A percentile compares a stretch with the other conserved stretches of the same genome.
Evolutionary conservation across 495 filamentous ascomycete genomes (phyloP).

Genomic region (Haplographium delicatum): DNA sequence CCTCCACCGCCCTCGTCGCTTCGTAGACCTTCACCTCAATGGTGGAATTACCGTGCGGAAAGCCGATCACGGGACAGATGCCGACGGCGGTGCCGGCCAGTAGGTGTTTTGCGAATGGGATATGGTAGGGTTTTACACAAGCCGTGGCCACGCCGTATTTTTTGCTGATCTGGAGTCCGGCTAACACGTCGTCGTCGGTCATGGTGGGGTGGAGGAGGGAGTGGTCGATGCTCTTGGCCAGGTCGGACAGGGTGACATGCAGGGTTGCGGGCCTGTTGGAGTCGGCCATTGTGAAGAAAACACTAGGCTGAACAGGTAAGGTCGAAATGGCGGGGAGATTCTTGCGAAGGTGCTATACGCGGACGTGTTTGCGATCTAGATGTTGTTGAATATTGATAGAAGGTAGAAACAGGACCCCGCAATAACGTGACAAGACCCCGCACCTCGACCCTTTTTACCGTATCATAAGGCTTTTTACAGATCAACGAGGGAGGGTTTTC

Average conservation of each 20-base stretch:
- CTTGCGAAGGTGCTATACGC: too few species aligned
- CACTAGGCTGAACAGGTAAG: background rate
- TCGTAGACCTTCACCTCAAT: constrained; percentile 48
- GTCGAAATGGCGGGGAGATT: too few species aligned
- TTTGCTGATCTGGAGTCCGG: constrained; percentile 42
- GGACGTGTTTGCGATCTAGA: too few species aligned
- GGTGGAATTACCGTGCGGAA: constrained; percentile 53
- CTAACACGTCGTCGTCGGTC: constrained; percentile 47
- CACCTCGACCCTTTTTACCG: too few species aligned
- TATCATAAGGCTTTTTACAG: too few species aligned
- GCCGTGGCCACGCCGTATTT: constrained; percentile 46
- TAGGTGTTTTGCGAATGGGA: constrained; percentile 40
- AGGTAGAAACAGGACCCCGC: too few species aligned
- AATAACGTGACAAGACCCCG: too few species aligned
- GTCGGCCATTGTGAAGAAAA: background rate
- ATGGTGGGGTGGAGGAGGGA: constrained; percentile 56
- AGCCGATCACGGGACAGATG: constrained; percentile 53
- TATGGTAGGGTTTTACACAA: constrained; percentile 51
- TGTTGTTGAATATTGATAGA: too few species aligned
- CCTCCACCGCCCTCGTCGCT: constrained; percentile 39
- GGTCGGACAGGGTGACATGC: constrained; percentile 43
- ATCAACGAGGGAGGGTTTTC: too few species aligned
- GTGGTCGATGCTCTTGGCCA: constrained; percentile 57
- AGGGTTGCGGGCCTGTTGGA: constrained; percentile 28
- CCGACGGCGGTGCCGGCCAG: constrained; percentile 43